Percentiles rank a stretch among this genome's conserved stretches.
These are phyloP conservation scores for Globisporangium uncinulatum DNA, from an alignment of 352 stramenopile species.

Conservation along the genomic window DNA sequence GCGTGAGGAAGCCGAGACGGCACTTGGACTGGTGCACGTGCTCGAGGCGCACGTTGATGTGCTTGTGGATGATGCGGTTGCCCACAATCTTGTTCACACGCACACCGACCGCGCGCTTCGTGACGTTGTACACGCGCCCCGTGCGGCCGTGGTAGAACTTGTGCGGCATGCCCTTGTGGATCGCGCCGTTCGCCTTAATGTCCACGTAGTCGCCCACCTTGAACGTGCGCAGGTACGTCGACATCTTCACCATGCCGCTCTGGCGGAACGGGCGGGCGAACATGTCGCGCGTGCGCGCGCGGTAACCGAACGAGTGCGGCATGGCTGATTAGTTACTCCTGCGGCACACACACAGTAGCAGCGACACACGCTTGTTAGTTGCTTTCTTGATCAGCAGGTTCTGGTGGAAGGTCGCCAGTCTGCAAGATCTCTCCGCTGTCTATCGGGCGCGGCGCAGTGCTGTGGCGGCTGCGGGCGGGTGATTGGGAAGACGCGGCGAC, in stretches of 20 bases:
- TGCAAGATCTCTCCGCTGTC: no score
- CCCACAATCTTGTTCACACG: conserved; percentile 99
- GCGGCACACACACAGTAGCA: conserved; percentile 21
- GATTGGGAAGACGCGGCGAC: neutral
- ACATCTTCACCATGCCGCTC: conserved; percentile 94
- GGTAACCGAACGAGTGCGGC: conserved; percentile 99
- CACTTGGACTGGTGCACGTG: conserved; percentile 99
- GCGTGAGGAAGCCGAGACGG: conserved; percentile 96
- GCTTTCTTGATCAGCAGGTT: neutral
- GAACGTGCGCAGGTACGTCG: conserved; percentile 97
- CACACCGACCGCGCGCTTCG: conserved; percentile 97
- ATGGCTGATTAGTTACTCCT: conserved; percentile 75
- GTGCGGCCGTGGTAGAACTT: conserved; percentile 99
- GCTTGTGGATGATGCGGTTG: conserved; percentile 99
- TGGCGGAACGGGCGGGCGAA: conserved; percentile 98
- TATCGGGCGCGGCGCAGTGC: no score
- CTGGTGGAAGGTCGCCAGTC: no score
- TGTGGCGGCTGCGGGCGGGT: no score
- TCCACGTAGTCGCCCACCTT: conserved; percentile 99
- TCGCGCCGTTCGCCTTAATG: conserved; percentile 98
- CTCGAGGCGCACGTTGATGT: conserved; percentile 99
- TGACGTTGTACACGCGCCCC: conserved; percentile 99
- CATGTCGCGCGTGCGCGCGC: conserved; percentile 99
- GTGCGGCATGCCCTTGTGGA: conserved; percentile 99
- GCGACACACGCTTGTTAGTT: conserved; percentile 19